phyloP scores from a whole-genome alignment of 768 basidiomycete genomes.

The Mycena chlorophos region DNA sequence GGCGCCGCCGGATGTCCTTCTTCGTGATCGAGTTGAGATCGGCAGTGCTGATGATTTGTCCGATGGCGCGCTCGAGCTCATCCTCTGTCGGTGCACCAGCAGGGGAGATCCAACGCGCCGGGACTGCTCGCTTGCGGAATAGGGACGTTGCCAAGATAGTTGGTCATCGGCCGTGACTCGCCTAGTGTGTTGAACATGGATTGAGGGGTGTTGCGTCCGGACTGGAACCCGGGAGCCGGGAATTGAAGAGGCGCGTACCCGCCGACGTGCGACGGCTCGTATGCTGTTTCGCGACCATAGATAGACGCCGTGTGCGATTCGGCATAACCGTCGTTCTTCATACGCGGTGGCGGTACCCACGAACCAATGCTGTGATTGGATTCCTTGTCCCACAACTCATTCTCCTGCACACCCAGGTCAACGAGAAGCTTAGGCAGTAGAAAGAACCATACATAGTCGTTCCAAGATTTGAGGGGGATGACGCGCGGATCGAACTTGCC shows the following conservation, averaged over 20 bases:
- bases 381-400: constrained; percentile 97
- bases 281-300: constrained; percentile 86
- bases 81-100: constrained; percentile 57
- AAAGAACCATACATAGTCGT: constrained; percentile 70
- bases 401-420: constrained; percentile 55
- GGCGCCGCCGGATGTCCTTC: constrained; percentile 78
- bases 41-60: constrained; percentile 69
- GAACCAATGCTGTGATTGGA: constrained; percentile 94
- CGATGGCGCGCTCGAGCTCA: constrained; percentile 75
- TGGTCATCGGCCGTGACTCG: constrained; percentile 66
- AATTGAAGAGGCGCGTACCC: constrained; percentile 34
- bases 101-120: constrained; percentile 48
- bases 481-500: constrained; percentile 93
- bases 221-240: constrained; percentile 72
- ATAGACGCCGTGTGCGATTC: constrained; percentile 78
- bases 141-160: constrained; percentile 68
- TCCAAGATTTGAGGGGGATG: constrained; percentile 97
- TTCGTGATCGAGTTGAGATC: constrained; percentile 93
- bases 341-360: constrained; percentile 79
- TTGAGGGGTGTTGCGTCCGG: constrained; percentile 73
- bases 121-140: constrained; percentile 57
- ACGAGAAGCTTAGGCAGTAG: background rate
- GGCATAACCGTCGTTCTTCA: constrained; percentile 71
- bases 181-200: constrained; percentile 43
- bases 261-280: constrained; percentile 73